Conservation (phyloP, 192 early-diverging fungal species). For the Dimargaris verticillata region DNA sequence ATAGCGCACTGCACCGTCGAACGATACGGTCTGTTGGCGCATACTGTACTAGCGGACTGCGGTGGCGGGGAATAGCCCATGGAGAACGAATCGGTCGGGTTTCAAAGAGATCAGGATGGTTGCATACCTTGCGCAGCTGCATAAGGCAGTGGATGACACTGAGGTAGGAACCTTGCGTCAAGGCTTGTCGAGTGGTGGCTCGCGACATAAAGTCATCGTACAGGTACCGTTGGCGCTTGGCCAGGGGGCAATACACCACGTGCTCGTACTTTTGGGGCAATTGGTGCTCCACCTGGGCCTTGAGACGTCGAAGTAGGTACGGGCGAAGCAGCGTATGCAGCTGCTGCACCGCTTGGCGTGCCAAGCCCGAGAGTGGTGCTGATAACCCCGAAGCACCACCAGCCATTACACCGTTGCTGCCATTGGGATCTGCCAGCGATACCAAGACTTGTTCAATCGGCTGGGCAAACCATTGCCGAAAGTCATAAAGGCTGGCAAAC, state of each 20-base stretch:
- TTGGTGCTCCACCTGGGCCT: constrained; percentile 46
- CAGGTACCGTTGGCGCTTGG: constrained; percentile 48
- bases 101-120: constrained; percentile 36
- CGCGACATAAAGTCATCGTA: constrained; percentile 73
- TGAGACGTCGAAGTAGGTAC: constrained; percentile 44
- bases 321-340: constrained; percentile 46
- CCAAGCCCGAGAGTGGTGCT: constrained; percentile 31
- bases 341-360: constrained; percentile 33
- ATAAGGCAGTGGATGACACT: constrained; percentile 58
- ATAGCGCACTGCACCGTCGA: constrained; percentile 10
- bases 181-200: constrained; percentile 55
- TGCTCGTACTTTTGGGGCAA: constrained; percentile 49
- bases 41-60: constrained; percentile 5
- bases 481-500: constrained; percentile 64
- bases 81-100: constrained; percentile 39
- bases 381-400: too few species aligned
- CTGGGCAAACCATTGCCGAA: constrained; percentile 73
- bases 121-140: constrained; percentile 52
- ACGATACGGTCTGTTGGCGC: neutral
- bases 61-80: constrained; percentile 15
- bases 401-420: too few species aligned
- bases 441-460: constrained; percentile 71
- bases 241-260: constrained; percentile 52
- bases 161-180: constrained; percentile 53
- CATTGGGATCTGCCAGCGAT: constrained; percentile 42